Evolutionary conservation across 1,139 yeast species (phyloP).

Genomic region (Lodderomyces elongisporus): DNA sequence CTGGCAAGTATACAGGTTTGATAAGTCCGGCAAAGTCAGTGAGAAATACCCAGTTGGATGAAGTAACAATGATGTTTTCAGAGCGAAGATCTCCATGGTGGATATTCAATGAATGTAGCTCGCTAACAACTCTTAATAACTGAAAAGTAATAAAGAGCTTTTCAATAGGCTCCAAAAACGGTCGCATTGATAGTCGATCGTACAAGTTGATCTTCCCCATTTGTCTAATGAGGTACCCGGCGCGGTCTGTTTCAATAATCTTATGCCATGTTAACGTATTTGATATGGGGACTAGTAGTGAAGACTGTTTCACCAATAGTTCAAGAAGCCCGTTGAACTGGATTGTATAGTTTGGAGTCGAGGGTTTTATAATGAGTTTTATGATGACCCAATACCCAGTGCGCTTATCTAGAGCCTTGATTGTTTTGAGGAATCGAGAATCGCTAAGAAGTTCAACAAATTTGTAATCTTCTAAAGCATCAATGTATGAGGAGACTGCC

Average conservation of each 20-base stretch:
- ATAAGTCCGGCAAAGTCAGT: slow-evolving; percentile 74
- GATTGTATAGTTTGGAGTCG: slow-evolving; percentile 32
- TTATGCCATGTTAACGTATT: slow-evolving; percentile 69
- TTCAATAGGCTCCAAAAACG: slow-evolving; percentile 78
- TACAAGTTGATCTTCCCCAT: slow-evolving; percentile 72
- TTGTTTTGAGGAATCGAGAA: slow-evolving; percentile 80
- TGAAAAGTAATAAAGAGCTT: slow-evolving; percentile 84
- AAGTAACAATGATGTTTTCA: slow-evolving; percentile 80
- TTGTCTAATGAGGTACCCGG: slow-evolving; percentile 86
- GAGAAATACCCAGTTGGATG: slow-evolving; percentile 83
- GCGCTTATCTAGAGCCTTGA: slow-evolving; percentile 62
- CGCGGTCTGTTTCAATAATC: slow-evolving; percentile 83
- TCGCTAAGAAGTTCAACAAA: slow-evolving; percentile 69
- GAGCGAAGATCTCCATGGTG: slow-evolving; percentile 90
- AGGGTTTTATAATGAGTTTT: slow-evolving; percentile 78
- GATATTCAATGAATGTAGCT: slow-evolving; percentile 57
- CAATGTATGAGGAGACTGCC: slow-evolving; percentile 84
- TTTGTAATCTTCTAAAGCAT: slow-evolving; percentile 68
- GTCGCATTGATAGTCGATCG: slow-evolving; percentile 82
- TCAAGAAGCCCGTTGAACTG: slow-evolving; percentile 32
- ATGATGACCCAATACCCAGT: slow-evolving; percentile 65
- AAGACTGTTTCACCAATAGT: slow-evolving; percentile 30
- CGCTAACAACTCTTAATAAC: slow-evolving; percentile 53
- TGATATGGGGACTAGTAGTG: slow-evolving; percentile 45
- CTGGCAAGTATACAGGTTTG: slow-evolving; percentile 85